Conservation (phyloP, 768 basidiomycete genomes). For the Hericium alpestre region DNA sequence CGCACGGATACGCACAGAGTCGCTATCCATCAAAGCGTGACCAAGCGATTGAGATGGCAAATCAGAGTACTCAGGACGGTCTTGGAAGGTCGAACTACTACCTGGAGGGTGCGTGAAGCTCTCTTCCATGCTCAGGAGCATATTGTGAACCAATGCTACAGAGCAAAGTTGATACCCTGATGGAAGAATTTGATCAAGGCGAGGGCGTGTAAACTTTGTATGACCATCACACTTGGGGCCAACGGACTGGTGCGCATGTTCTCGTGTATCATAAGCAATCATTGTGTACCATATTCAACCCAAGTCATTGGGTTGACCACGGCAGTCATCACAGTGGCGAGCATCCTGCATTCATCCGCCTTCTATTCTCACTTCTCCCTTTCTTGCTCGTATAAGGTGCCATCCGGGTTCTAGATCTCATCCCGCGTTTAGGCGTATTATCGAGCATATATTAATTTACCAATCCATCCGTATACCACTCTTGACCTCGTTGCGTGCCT, state of each 20-base stretch:
- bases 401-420: conserved; percentile 47
- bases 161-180: conserved; percentile 57
- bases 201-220: conserved; percentile 23
- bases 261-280: too few species aligned
- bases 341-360: not conserved
- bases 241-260: too few species aligned
- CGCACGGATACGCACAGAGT: conserved; percentile 26
- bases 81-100: conserved; percentile 9
- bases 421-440: conserved; percentile 60
- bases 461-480: too few species aligned
- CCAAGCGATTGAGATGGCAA: conserved; percentile 53
- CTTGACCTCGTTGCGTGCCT: too few species aligned
- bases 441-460: conserved; percentile 50
- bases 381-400: conserved; percentile 70
- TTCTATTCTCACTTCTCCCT: not conserved
- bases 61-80: conserved; percentile 21
- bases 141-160: conserved; percentile 15
- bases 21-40: conserved; percentile 27
- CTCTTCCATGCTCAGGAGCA: not conserved
- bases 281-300: too few species aligned
- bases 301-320: too few species aligned
- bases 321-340: too few species aligned
- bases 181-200: conserved; percentile 54
- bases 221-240: not conserved
- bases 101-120: conserved; percentile 10